Evolutionary conservation across 768 basidiomycete genomes (phyloP), one percentile per base, ranked within the genome.

Genomic region (Hortiboletus campestris): DNA sequence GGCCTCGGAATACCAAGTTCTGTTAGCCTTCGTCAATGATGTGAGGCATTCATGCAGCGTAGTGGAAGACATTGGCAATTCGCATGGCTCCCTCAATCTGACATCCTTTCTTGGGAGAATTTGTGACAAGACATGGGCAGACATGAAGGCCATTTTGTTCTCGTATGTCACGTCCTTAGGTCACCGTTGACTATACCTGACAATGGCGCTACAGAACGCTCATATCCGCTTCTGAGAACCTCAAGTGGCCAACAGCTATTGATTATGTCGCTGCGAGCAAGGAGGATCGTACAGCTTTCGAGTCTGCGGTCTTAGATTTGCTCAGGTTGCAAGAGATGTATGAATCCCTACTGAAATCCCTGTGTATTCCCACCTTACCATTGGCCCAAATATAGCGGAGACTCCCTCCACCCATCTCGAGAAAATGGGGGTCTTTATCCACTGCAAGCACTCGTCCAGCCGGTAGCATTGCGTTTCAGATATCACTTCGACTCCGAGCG

Each of bases 401-500:
- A 81, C 50, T 74, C 78, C 39, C 67, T 84, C n/a, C 74, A 74
- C 20, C 68, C 71, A 36, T 45, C 36, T 35, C 51, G 28, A 44
- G 64, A 59, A 60, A 57, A 38, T 28, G 80, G 84, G 46, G 85
- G 86, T 0, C 67, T 98, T 34, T 95, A 95, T 70, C 83, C 97
- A 2, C 64, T 98, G 17, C 87, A 92, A 67, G 87, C 90, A 2
- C 81, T 99, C 17, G 81, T 93, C 4, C 84, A 87, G 42, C 91
- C 95, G 2, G 80, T 99, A 46, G 77, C 88, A 2, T 72, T 93
- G 56, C 83, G 97, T 19, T 99, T 98, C 78, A 91, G 89, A 64
- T 99, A 89, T 68, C 97, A 99, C 67, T 98, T 98, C 58, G 94
- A 98, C 54, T 85, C 90, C 0, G 78, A 82, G 17, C 79, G 93